Conservation (phyloP, 768 basidiomycete genomes). For the Suillus subaureus region DNA sequence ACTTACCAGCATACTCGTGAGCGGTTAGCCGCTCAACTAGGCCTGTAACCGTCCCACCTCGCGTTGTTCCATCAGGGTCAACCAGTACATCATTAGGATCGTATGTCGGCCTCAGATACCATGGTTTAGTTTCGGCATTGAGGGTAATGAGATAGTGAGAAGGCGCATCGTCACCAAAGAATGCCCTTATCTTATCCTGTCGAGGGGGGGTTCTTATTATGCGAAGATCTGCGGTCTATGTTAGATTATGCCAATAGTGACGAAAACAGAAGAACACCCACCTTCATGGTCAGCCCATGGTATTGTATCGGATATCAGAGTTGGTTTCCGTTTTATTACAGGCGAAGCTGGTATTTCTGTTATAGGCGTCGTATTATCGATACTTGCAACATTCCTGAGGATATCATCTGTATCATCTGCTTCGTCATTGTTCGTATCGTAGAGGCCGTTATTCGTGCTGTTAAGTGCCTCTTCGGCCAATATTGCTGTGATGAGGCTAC, state of each 20-base stretch:
- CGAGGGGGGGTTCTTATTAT: constrained; percentile 22
- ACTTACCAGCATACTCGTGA: constrained; percentile 61
- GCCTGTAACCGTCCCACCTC: constrained; percentile 62
- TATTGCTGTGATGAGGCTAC: constrained; percentile 35
- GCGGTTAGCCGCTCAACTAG: constrained; percentile 68
- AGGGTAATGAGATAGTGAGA: constrained; percentile 41
- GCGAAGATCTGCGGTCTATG: constrained; percentile 16
- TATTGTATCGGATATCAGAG: neutral
- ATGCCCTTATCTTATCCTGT: constrained; percentile 46
- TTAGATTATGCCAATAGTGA: neutral
- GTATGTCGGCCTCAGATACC: constrained; percentile 63
- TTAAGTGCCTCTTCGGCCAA: constrained; percentile 24
- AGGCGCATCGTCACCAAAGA: constrained; percentile 56
- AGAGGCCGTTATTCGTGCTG: constrained; percentile 12
- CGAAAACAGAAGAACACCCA: neutral
- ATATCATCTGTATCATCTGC: constrained; percentile 15
- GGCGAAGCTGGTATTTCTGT: constrained; percentile 14
- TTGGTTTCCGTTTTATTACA: constrained; percentile 17
- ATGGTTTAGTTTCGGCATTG: constrained; percentile 49
- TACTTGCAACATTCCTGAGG: constrained; percentile 16
- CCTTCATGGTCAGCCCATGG: constrained; percentile 22
- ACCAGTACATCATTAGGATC: constrained; percentile 59
- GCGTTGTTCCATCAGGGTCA: constrained; percentile 62
- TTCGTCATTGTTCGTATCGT: constrained; percentile 15
- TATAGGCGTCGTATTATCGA: constrained; percentile 1